A percentile compares a stretch with the other conserved stretches of the same genome.
phyloP scores from a whole-genome alignment of 768 basidiomycete genomes.

The Kwoniella dendrophila region DNA sequence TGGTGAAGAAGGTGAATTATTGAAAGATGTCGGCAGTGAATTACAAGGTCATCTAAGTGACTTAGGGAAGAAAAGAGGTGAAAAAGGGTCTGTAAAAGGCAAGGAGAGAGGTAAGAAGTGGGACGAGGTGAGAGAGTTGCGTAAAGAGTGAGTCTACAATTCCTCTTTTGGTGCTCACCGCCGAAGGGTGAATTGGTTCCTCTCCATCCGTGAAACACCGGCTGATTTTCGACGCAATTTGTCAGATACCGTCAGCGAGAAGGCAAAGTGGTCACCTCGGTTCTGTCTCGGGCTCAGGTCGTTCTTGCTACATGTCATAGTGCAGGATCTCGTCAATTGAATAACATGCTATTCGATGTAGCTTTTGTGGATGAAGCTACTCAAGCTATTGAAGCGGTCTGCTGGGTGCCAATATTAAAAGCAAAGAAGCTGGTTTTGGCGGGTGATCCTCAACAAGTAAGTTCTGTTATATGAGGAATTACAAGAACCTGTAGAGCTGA shows the following conservation, averaged over 20 bases:
- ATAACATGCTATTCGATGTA: conserved; percentile 79
- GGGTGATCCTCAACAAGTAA: conserved; percentile 80
- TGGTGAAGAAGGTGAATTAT: conserved; percentile 69
- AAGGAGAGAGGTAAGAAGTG: conserved; percentile 62
- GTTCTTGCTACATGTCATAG: conserved; percentile 94
- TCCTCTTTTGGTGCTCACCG: too few relatives aligned
- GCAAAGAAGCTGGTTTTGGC: conserved; percentile 85
- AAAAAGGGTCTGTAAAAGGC: conserved; percentile 61
- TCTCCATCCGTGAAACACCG: too few relatives aligned
- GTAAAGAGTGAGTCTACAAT: conserved; percentile 74
- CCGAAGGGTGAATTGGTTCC: too few relatives aligned
- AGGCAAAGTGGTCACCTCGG: conserved; percentile 76
- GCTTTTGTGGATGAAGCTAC: conserved; percentile 98
- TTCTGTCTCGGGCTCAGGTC: conserved; percentile 78
- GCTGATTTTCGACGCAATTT: not conserved
- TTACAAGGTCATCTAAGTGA: conserved; percentile 69
- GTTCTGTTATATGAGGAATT: not conserved
- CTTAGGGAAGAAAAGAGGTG: conserved; percentile 66
- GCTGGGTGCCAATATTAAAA: conserved; percentile 95
- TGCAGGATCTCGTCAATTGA: conserved; percentile 79
- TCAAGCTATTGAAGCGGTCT: conserved; percentile 92
- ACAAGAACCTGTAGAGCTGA: not conserved
- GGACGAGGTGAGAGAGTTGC: conserved; percentile 59
- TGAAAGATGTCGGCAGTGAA: conserved; percentile 86
- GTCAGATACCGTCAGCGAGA: conserved; percentile 91